Base-by-base conservation (phyloP, 805 yeast species). In the Hanseniaspora meyeri region DNA sequence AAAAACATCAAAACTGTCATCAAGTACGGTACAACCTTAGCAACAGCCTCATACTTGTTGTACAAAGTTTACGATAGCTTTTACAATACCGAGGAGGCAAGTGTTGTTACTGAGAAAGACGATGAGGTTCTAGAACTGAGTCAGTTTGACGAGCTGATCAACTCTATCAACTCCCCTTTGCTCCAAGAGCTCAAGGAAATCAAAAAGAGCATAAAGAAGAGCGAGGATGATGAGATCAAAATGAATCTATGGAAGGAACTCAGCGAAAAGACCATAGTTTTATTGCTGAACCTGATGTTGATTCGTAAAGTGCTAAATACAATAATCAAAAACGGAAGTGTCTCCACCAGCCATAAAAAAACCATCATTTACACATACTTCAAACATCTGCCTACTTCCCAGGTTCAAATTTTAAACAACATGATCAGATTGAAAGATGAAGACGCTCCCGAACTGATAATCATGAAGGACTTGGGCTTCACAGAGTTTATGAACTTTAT, bases 81-180 rank as follows among this genome's bases (percentile, higher is more conserved):
- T 36, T 34, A 37, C 29, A 57, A 65, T 34, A 60, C 59, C 11
- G 58, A 48, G 19, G 61, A 60, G 32, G 59, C 55, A 20, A 59
- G 48, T 20, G 63, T 61, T 19, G 59, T 55, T 40, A 43, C 59
- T 12, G 59, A 60, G 16, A 59, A 49, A 4, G 46, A 58, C 9
- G 55, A 57, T 17, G 61, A 57, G 3, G 58, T 55, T 5, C 50
- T 45, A 4, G 60, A 46, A 16, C 55, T 52, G 8, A 58, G 48
- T n/a, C 54, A 57, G n/a, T 62, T 59, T 20, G 58, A 45, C n/a
- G 61, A 51, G 17, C 27, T 57, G 4, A 37, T 51, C 40, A 51
- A 51, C 29, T 34, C 55, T 14, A 29, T 51, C 7, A 51, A 51
- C 11, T 43, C 4, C 4, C 55, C 55, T 7, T 29, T 51, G 5